Base-by-base conservation (phyloP, 148 eudicot species). In the Vaccinium macrocarpon region DNA sequence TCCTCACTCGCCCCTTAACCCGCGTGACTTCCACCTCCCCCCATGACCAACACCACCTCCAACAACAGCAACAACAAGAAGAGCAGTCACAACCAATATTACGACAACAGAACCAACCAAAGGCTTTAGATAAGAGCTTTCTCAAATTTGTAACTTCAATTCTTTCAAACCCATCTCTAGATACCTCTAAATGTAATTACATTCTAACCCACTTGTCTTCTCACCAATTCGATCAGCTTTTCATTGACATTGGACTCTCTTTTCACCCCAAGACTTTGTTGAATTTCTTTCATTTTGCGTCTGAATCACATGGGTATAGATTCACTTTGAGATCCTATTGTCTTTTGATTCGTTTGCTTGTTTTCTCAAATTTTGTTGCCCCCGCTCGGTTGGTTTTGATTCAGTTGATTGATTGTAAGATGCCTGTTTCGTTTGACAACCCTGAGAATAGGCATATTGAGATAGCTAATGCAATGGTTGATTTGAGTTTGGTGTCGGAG, bases 241-340 rank as follows among this genome's bases (percentile, higher is more conserved):
- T 93, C 77, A 56, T 27, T 27, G 84, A 90, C 68, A 82, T 90
- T 85, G 82, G 88, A 16, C 77, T 66, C 1, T 85, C 86, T 56
- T 90, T 90, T 78, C 86, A 94, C 66, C 93, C 95, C 2, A 89
- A 77, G 82, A 90, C 93, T 42, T 85, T 90, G 14, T 87, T 94
- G 86, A 87, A 87, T 35, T 93, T 96, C 87, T 92, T 94, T 83
- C 73, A 90, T 83, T 84, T 88, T 83, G 95, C 93, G 11, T 82
- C 88, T 32, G 71, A 89, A 11, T 88, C 90, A 10, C 75, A 84
- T 85, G 84, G 92, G 14, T 94, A 84, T 91, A 64, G 87, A 35
- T 96, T 96, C 86, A 87, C 84, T 86, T 87, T 96, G 66, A 90
- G 87, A 61, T 92, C 98, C 50, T 96, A 96, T 90, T 92, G 97